These are phyloP conservation scores for Orobanche coerulescens DNA, from an alignment of 257 asterid genomes.

Conservation along the genomic window DNA sequence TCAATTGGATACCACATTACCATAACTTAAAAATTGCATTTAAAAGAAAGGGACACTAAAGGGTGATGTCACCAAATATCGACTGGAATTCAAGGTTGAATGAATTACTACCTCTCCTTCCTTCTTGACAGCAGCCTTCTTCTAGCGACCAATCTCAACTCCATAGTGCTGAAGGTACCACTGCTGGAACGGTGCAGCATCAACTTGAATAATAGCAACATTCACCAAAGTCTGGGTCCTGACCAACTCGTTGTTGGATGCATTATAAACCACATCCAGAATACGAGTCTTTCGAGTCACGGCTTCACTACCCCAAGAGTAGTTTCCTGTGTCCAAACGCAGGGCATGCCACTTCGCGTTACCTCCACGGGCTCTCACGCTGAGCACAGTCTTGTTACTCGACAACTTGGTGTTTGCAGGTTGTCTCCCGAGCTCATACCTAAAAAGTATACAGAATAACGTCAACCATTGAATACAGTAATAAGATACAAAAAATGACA, in stretches of 20 bases:
- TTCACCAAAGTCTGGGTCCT: conserved; percentile 42
- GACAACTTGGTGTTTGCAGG: conserved; percentile 39
- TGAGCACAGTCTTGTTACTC: conserved; percentile 39
- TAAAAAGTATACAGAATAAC: neutral
- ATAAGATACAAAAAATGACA: neutral
- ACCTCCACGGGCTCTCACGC: conserved; percentile 43
- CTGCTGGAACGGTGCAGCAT: conserved; percentile 47
- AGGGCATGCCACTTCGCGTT: conserved; percentile 51
- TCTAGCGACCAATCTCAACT: conserved; percentile 47
- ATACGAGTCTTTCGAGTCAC: conserved; percentile 34
- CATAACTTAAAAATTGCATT: too few species aligned
- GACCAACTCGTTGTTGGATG: conserved; percentile 38
- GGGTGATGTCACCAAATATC: too few species aligned
- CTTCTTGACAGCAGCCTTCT: conserved; percentile 40
- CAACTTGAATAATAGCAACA: conserved; percentile 42
- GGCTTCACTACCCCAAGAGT: conserved; percentile 50
- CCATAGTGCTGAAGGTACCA: conserved; percentile 52
- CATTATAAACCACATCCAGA: conserved; percentile 39
- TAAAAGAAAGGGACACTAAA: too few species aligned
- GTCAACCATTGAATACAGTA: neutral
- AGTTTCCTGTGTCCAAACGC: conserved; percentile 50
- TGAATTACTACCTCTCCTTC: conserved; percentile 31
- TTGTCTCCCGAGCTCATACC: conserved; percentile 48
- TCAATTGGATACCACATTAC: too few species aligned
- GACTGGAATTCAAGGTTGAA: neutral